phyloP scores from a whole-genome alignment of 306 rosid species.

The Herpetospermum pedunculosum region DNA sequence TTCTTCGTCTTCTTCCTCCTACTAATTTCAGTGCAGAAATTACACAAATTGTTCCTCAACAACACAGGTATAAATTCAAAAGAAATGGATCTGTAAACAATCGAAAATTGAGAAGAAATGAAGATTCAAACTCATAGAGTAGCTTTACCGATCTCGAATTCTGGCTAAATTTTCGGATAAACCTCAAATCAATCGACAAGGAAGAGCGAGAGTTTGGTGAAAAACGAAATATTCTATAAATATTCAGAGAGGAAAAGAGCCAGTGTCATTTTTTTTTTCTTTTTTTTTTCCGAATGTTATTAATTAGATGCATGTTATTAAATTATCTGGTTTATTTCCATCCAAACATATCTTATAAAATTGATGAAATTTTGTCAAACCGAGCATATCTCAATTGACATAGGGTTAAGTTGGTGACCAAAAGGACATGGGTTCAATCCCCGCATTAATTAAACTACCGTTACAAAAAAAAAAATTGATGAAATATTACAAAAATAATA shows the following conservation, averaged over 20 bases:
- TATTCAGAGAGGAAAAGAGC: neutral
- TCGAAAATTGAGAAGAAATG: neutral
- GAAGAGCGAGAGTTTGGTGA: neutral
- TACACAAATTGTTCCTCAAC: too few relatives aligned
- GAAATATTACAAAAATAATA: too few relatives aligned
- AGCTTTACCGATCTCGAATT: neutral
- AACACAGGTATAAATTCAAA: neutral
- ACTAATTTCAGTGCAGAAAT: neutral
- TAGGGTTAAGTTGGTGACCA: too few relatives aligned
- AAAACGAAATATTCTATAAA: neutral
- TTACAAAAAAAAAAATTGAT: too few relatives aligned
- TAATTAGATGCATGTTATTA: too few relatives aligned
- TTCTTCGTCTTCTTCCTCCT: neutral
- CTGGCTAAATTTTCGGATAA: neutral
- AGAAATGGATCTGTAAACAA: neutral
- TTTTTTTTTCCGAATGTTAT: neutral
- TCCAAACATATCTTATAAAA: too few relatives aligned
- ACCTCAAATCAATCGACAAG: neutral
- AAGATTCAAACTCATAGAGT: neutral
- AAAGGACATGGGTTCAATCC: too few relatives aligned
- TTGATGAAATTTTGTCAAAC: too few relatives aligned
- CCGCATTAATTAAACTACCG: too few relatives aligned
- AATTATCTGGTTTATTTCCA: too few relatives aligned
- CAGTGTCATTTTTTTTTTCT: neutral
- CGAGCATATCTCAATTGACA: too few relatives aligned